phyloP scores from a whole-genome alignment of 106 monocot species.

The Platanthera zijinensis region DNA sequence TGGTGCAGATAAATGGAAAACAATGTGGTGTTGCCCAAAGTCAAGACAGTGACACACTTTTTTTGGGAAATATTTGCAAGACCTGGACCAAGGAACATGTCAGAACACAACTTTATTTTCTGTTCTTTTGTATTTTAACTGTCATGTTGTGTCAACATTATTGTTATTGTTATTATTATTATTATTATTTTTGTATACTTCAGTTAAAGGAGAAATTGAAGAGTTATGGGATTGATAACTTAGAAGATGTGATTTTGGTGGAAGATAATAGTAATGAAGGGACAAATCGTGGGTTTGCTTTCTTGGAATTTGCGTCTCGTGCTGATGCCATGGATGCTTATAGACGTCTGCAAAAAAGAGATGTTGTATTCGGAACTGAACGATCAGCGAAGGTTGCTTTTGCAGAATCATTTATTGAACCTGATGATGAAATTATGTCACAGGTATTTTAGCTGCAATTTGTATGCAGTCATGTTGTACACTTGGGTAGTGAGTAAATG shows the following conservation, averaged over 20 bases:
- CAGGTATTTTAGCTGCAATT: conserved; percentile 39
- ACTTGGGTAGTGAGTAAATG: not conserved
- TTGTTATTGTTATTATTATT: not conserved
- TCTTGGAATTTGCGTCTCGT: conserved; percentile 82
- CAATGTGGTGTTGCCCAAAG: conserved; percentile 82
- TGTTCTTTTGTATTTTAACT: conserved; percentile 4
- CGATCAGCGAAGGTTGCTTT: conserved; percentile 84
- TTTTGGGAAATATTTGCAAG: conserved; percentile 40
- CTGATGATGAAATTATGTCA: conserved; percentile 93
- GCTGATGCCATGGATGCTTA: conserved; percentile 82
- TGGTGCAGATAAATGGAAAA: conserved; percentile 60
- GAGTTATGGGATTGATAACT: conserved; percentile 62
- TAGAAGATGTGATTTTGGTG: conserved; percentile 64
- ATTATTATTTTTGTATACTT: not conserved
- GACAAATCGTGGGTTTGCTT: conserved; percentile 91
- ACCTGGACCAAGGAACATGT: conserved; percentile 54
- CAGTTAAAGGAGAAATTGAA: conserved; percentile 78
- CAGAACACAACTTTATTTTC: conserved; percentile 3
- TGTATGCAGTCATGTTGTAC: not conserved
- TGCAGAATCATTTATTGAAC: conserved; percentile 78
- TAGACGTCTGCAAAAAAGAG: conserved; percentile 61
- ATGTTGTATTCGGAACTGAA: conserved; percentile 75
- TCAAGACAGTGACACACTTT: conserved; percentile 82
- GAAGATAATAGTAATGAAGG: conserved; percentile 78
- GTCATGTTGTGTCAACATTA: not conserved